Evolutionary conservation across 768 basidiomycete genomes (phyloP).

Genomic region (Termitomyces sp.): DNA sequence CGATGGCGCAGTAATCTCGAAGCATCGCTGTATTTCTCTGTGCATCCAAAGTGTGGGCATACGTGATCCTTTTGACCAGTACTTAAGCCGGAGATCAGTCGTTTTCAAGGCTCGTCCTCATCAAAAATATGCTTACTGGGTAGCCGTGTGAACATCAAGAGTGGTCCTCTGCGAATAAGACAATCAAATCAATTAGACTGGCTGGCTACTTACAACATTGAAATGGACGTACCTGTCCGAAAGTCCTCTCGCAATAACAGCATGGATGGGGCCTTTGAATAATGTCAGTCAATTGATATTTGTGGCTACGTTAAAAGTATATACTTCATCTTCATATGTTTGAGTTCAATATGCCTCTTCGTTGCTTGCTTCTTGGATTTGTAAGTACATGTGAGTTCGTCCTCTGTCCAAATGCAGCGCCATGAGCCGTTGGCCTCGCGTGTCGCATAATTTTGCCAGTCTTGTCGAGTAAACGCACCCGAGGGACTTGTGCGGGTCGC

Average conservation of each 20-base stretch:
- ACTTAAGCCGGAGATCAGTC: constrained; percentile 5
- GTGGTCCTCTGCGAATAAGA: constrained; percentile 18
- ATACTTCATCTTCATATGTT: constrained; percentile 20
- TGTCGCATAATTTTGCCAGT: constrained; percentile 15
- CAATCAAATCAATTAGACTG: not conserved
- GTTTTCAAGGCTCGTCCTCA: not conserved
- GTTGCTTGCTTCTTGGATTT: constrained; percentile 21
- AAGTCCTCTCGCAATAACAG: constrained; percentile 14
- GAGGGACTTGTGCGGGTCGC: not conserved
- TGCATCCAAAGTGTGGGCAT: constrained; percentile 16
- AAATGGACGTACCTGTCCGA: constrained; percentile 16
- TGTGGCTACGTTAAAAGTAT: not conserved
- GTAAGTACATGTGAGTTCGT: constrained; percentile 13
- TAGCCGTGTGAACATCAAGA: constrained; percentile 20
- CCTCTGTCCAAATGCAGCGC: constrained; percentile 14
- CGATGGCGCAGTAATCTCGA: constrained; percentile 21
- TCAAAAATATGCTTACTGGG: constrained; percentile 15
- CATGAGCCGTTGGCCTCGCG: constrained; percentile 9
- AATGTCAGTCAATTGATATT: not conserved
- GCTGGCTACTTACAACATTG: no score
- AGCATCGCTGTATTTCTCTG: constrained; percentile 21
- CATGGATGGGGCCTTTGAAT: constrained; percentile 17
- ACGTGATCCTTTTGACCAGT: constrained; percentile 18
- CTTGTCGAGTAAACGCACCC: not conserved
- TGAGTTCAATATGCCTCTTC: constrained; percentile 24